Conservation (phyloP, 768 basidiomycete species). For the Leccinum sublutescens region DNA sequence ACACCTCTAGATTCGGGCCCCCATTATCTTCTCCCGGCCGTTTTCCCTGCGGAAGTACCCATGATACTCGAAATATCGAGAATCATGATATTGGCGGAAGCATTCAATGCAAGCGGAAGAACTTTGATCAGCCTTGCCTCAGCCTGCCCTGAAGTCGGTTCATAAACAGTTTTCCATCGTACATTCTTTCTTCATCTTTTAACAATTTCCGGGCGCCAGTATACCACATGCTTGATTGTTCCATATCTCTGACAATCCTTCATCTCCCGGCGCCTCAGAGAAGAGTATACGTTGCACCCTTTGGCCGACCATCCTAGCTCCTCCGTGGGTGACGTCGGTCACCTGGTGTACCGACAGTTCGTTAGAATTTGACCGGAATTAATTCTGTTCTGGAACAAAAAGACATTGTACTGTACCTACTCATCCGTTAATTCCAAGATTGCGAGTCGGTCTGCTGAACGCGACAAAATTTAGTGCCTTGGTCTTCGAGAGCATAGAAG, state of each 20-base stretch:
- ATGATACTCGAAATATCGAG: no score
- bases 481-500: no score
- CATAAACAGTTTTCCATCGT: constrained; percentile 6
- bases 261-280: constrained; percentile 59
- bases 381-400: neutral
- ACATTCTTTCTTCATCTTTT: constrained; percentile 49
- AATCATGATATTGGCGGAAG: no score
- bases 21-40: no score
- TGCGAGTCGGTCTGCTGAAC: neutral
- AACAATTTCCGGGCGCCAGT: constrained; percentile 57
- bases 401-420: neutral
- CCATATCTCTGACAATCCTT: constrained; percentile 40
- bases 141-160: constrained; percentile 47
- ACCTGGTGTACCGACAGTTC: constrained; percentile 55
- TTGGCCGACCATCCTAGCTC: constrained; percentile 56
- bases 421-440: neutral
- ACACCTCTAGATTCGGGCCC: no score
- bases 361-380: neutral
- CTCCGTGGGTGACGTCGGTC: constrained; percentile 51
- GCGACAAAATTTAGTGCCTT: neutral
- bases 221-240: constrained; percentile 58
- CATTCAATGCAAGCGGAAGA: no score
- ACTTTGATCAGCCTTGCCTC: no score
- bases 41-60: no score
- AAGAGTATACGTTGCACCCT: constrained; percentile 45